phyloP scores from a whole-genome alignment of 257 asterid genomes.

The Fraxinus americana region DNA sequence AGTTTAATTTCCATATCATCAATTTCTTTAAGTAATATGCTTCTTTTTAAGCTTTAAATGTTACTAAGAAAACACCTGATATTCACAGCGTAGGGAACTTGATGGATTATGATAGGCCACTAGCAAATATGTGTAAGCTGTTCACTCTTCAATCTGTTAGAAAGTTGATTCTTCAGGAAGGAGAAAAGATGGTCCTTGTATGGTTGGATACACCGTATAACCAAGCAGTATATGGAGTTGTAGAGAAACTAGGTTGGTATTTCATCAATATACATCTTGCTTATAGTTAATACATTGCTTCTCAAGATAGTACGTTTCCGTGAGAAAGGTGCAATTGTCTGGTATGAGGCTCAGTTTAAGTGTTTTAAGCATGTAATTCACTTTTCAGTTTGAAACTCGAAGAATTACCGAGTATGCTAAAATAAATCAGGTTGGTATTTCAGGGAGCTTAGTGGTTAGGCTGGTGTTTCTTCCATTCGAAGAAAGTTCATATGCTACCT shows the following conservation, averaged over 20 bases:
- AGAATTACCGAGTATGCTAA: conserved; percentile 24
- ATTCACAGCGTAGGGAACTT: conserved; percentile 58
- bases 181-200: conserved; percentile 93
- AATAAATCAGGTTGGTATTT: conserved; percentile 33
- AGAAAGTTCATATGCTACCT: conserved; percentile 88
- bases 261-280: conserved; percentile 8
- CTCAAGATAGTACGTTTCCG: conserved; percentile 5
- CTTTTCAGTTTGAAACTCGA: conserved; percentile 10
- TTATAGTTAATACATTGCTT: not conserved
- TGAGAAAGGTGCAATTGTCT: conserved; percentile 13
- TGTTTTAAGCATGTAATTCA: conserved; percentile 17
- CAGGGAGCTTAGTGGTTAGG: conserved; percentile 99
- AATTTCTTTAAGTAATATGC: conserved; percentile 14
- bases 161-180: conserved; percentile 95
- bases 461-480: conserved; percentile 93
- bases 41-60: not conserved
- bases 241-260: conserved; percentile 81
- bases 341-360: conserved; percentile 16
- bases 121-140: conserved; percentile 74
- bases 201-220: conserved; percentile 97
- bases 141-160: conserved; percentile 87
- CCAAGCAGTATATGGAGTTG: conserved; percentile 97
- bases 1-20: not conserved
- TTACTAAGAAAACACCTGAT: conserved; percentile 20
- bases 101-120: conserved; percentile 61